Base-by-base conservation (phyloP, 441 rosid species). In the Manihot esculenta region DNA sequence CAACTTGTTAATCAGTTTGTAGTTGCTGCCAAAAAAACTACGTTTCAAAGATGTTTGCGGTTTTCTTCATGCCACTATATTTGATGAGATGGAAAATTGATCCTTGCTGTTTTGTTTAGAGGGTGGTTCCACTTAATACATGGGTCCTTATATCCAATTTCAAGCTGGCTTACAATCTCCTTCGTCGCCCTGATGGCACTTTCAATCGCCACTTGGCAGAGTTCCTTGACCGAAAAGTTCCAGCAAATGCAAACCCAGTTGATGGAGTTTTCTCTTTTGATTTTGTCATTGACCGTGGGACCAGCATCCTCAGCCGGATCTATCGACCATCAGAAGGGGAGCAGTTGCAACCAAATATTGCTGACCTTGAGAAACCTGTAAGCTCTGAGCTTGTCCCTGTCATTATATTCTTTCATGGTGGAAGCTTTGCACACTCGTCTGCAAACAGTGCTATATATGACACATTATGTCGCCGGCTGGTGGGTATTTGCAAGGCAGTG, bases 101-200 rank as follows among this genome's bases (percentile, higher is more conserved):
- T 72, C 53, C 24, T 21, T 69, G 70, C 47, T 74, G 77, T 69
- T 67, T 48, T 61, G 71, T 24, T 76, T 66, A 95, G 99, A 87
- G 84, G 75, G 96, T 93, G 78, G 99, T 95, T 73, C 99, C 99
- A 42, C 84, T 95, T 7, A 91, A 95, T 79, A 93, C 98, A 47
- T 93, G 97, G 97, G 98, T 95, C 72, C 95, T 95, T 58, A 95
- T 95, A 59, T 93, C 98, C 79, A 86, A 89, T 68, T 95, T 95
- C 87, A 95, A 88, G 91, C 77, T 95, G 49, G 91, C 97, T 64
- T 95, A 95, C 85, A 93, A 84, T 58, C 79, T 95, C 51, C 99
- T 89, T 33, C 91, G 98, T 48, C 94, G 94, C 15, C 83, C 96
- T 1, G 99, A 95, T 64, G 99, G 99, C 14, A 87, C 96, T 38